Base-by-base conservation (phyloP, 2,329 filamentous ascomycete species). In the Herpotrichia juniperi region DNA sequence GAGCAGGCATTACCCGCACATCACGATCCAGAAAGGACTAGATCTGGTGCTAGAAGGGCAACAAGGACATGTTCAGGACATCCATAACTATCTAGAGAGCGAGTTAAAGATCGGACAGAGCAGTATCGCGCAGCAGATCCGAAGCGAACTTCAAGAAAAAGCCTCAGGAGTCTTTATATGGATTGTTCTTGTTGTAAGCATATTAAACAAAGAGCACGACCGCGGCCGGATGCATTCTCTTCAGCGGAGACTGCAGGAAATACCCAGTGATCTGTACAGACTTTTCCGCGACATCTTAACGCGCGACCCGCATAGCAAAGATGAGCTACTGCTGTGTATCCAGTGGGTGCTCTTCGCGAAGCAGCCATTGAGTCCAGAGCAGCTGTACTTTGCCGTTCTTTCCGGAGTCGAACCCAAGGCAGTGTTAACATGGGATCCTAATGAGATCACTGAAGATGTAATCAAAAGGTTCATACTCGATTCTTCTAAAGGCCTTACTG, bases 151-250 rank as follows among this genome's bases (percentile, higher is more conserved):
- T 22, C 62, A 61, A 4, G 43, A 65, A 10, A 78, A 74, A 21
- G 64, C 78, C 81, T 44, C 56, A n/a, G n/a, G n/a, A n/a, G n/a
- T n/a, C n/a, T n/a, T n/a, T n/a, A n/a, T n/a, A n/a, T n/a, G n/a
- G n/a, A 80, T 51, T 81, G 69, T 78, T 1, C 54, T 80, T 0
- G 78, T 79, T 3, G 66, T 80, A 1, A 49, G 68, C 4, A 79
- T 80, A 3, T 61, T 83, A 1, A 79, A 81, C 43, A 72, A 73
- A 39, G 76, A 78, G n/a, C n/a, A n/a, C n/a, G n/a, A n/a, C n/a
- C n/a, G n/a, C n/a, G n/a, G n/a, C n/a, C n/a, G n/a, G n/a, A n/a
- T n/a, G n/a, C n/a, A n/a, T n/a, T n/a, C n/a, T n/a, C n/a, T n/a
- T n/a, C n/a, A n/a, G n/a, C n/a, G n/a, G n/a, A n/a, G n/a, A n/a